Evolutionary conservation across 2,329 filamentous ascomycete genomes (phyloP).

Genomic region (Thielaviopsis ethacetica): DNA sequence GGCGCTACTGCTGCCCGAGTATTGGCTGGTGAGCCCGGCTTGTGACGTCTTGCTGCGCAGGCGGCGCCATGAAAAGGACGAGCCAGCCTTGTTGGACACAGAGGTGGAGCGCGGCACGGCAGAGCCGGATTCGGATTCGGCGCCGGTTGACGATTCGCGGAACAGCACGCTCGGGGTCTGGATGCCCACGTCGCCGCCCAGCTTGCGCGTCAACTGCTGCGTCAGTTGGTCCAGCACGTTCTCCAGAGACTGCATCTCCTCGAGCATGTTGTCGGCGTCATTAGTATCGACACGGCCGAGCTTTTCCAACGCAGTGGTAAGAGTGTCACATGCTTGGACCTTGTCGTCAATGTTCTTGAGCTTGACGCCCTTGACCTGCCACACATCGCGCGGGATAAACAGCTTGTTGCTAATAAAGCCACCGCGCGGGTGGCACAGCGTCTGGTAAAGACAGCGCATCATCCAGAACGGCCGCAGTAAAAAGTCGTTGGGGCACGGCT

Average conservation of each 20-base stretch:
- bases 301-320: conserved; percentile 77
- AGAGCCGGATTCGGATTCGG: conserved; percentile 27
- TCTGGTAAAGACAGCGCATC: conserved; percentile 88
- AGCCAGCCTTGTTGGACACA: conserved; percentile 45
- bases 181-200: conserved; percentile 85
- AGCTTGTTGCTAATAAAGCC: conserved; percentile 84
- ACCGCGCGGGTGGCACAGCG: conserved; percentile 75
- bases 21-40: conserved; percentile 37
- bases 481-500: conserved; percentile 79
- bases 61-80: conserved; percentile 73
- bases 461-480: conserved; percentile 95
- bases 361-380: conserved; percentile 87
- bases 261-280: conserved; percentile 80
- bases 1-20: conserved; percentile 20
- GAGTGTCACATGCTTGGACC: conserved; percentile 73
- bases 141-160: conserved; percentile 43
- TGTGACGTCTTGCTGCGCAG: conserved; percentile 78
- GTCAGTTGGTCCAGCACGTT: conserved; percentile 76
- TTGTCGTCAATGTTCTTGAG: conserved; percentile 87
- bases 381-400: conserved; percentile 84
- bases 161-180: conserved; percentile 59
- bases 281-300: conserved; percentile 70
- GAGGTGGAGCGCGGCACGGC: conserved; percentile 39
- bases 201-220: conserved; percentile 55
- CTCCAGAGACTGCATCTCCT: conserved; percentile 88